Conservation (phyloP, 1,284 basidiomycete genomes). For the Leccinum discolor region DNA sequence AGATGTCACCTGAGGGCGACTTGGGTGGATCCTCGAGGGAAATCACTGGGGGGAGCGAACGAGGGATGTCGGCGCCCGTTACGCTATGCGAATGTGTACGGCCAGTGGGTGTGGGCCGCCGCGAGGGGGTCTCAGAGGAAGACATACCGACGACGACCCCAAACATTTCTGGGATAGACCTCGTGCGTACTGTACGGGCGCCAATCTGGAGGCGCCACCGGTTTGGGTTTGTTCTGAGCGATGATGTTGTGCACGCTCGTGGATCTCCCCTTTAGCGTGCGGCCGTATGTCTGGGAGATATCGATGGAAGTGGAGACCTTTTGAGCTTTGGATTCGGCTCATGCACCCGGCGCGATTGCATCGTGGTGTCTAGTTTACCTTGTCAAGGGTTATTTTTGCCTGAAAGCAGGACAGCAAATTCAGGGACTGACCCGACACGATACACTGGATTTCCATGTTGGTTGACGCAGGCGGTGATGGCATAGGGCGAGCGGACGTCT, state of each 20-base stretch:
- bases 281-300: slow-evolving; percentile 7
- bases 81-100: slow-evolving; percentile 78
- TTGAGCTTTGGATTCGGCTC: too few species aligned
- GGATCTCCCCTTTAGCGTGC: slow-evolving; percentile 41
- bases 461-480: slow-evolving; percentile 75
- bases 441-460: slow-evolving; percentile 76
- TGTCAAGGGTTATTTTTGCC: slow-evolving; percentile 7
- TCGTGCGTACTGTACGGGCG: slow-evolving; percentile 25
- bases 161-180: slow-evolving; percentile 67
- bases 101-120: slow-evolving; percentile 39
- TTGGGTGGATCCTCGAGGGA: slow-evolving; percentile 14
- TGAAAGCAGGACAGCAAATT: neutral
- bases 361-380: slow-evolving; percentile 48
- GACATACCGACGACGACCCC: slow-evolving; percentile 30
- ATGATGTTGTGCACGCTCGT: slow-evolving; percentile 69
- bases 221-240: slow-evolving; percentile 52
- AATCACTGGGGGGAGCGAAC: slow-evolving; percentile 28
- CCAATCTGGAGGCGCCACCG: slow-evolving; percentile 14
- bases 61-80: slow-evolving; percentile 65
- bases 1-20: slow-evolving; percentile 49
- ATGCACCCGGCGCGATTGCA: slow-evolving; percentile 21
- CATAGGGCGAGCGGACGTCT: slow-evolving; percentile 71
- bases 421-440: slow-evolving; percentile 63
- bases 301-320: slow-evolving; percentile 3
- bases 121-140: slow-evolving; percentile 24